Percentiles rank a stretch among this genome's conserved stretches.
Evolutionary conservation across 2,329 filamentous ascomycete species (phyloP).

Genomic region (Colletotrichum agaves): DNA sequence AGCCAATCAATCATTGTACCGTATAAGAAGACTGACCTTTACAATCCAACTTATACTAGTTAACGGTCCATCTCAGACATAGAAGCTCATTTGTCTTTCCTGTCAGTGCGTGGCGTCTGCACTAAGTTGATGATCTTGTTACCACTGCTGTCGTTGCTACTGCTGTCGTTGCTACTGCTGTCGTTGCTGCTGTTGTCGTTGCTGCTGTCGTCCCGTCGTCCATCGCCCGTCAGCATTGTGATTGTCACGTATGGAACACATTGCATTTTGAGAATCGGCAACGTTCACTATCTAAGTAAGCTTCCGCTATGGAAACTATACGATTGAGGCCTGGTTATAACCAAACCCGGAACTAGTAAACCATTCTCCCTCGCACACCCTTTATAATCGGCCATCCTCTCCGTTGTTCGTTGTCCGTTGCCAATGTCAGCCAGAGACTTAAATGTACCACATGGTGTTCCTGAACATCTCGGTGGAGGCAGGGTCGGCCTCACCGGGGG

Average conservation of each 20-base stretch:
- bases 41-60: too few species aligned
- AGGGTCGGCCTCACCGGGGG: conserved; percentile 37
- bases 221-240: not conserved
- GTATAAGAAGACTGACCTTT: too few species aligned
- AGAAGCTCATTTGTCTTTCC: too few species aligned
- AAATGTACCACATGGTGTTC: conserved; percentile 59
- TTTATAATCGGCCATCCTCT: too few species aligned
- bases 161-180: not conserved
- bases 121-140: not conserved
- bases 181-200: not conserved
- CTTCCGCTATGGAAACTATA: conserved; percentile 1
- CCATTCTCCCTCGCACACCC: not conserved
- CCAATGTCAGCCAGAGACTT: not conserved
- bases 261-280: conserved; percentile 3
- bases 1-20: too few species aligned
- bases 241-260: not conserved
- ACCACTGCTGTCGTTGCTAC: not conserved
- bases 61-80: too few species aligned
- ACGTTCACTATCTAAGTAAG: conserved; percentile 26
- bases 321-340: conserved; percentile 17
- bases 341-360: conserved; percentile 6
- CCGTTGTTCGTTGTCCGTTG: too few species aligned
- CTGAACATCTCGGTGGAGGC: conserved; percentile 44
- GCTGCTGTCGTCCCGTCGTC: not conserved
- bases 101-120: not conserved